Conservation (phyloP, 2,329 filamentous ascomycete species). For the Beauveria australis region DNA sequence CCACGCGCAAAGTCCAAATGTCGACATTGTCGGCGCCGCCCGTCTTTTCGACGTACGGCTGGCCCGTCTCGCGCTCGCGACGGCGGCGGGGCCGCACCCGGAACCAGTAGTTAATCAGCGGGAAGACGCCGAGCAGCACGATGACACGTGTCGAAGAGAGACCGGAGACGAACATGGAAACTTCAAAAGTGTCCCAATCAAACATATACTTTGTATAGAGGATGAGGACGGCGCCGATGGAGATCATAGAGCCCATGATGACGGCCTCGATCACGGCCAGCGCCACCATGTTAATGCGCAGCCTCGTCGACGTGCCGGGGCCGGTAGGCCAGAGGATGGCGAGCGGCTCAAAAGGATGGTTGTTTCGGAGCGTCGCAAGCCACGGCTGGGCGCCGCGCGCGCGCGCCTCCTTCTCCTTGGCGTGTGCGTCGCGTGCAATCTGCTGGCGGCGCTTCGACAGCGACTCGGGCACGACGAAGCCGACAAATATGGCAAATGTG, state of each 20-base stretch:
- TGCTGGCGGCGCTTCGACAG: slow-evolving; percentile 65
- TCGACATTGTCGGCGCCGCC: slow-evolving; percentile 72
- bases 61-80: slow-evolving; percentile 28
- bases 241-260: slow-evolving; percentile 74
- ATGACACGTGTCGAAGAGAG: slow-evolving; percentile 70
- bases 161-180: slow-evolving; percentile 72
- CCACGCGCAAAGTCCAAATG: slow-evolving; percentile 63
- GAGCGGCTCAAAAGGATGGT: slow-evolving; percentile 69
- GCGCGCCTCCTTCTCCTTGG: slow-evolving; percentile 33
- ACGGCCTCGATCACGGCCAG: slow-evolving; percentile 75
- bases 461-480: slow-evolving; percentile 74
- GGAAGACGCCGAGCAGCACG: slow-evolving; percentile 66
- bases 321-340: slow-evolving; percentile 69
- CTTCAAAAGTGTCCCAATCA: slow-evolving; percentile 73
- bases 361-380: slow-evolving; percentile 30
- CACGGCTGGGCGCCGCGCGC: slow-evolving; percentile 16
- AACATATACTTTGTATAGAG: slow-evolving; percentile 78
- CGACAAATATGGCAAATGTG: slow-evolving; percentile 64
- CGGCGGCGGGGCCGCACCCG: slow-evolving; percentile 46
- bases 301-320: slow-evolving; percentile 43
- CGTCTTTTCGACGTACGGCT: slow-evolving; percentile 37
- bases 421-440: slow-evolving; percentile 61
- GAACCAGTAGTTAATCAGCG: slow-evolving; percentile 67
- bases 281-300: slow-evolving; percentile 75
- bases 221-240: slow-evolving; percentile 70